phyloP scores from a whole-genome alignment of 2,329 filamentous ascomycete genomes.

The Colletotrichum coccodes region DNA sequence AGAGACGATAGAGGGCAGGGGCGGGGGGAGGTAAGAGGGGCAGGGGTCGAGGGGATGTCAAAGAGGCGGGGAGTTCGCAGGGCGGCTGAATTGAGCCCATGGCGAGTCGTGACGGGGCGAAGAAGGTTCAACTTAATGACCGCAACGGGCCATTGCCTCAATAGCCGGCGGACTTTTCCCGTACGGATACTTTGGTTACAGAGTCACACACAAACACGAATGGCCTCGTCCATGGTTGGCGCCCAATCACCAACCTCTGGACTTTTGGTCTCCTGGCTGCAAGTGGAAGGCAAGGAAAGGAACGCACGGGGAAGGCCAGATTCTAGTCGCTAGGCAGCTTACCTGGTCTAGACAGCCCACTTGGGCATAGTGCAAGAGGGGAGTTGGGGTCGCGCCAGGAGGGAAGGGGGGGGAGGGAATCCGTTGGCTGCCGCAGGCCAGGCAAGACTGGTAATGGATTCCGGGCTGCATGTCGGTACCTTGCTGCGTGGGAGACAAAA shows the following conservation, averaged over 20 bases:
- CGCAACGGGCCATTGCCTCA: neutral
- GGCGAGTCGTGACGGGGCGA: neutral
- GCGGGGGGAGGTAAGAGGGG: neutral
- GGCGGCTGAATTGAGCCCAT: neutral
- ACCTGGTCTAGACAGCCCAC: neutral
- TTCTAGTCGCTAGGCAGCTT: neutral
- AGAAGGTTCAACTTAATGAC: neutral
- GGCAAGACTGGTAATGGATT: neutral
- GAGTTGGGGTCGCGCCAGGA: neutral
- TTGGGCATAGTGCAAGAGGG: neutral
- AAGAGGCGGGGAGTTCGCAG: slow-evolving; percentile 4
- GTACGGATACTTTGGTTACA: slow-evolving; percentile 3
- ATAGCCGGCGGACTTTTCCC: neutral
- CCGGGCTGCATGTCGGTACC: neutral
- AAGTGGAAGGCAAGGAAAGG: neutral
- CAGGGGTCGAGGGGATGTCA: slow-evolving; percentile 2
- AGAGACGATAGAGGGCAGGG: slow-evolving; percentile 23
- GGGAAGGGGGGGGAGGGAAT: neutral
- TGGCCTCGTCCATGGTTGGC: neutral
- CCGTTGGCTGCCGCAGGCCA: slow-evolving; percentile 1
- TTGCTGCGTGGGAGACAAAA: slow-evolving; percentile 1
- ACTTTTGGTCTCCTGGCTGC: neutral
- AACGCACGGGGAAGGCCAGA: slow-evolving; percentile 1
- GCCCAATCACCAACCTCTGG: neutral
- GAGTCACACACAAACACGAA: neutral